Evolutionary conservation across 2,329 filamentous ascomycete genomes (phyloP), one percentile per base, ranked within the genome.

Genomic region (Colletotrichum graminicola): DNA sequence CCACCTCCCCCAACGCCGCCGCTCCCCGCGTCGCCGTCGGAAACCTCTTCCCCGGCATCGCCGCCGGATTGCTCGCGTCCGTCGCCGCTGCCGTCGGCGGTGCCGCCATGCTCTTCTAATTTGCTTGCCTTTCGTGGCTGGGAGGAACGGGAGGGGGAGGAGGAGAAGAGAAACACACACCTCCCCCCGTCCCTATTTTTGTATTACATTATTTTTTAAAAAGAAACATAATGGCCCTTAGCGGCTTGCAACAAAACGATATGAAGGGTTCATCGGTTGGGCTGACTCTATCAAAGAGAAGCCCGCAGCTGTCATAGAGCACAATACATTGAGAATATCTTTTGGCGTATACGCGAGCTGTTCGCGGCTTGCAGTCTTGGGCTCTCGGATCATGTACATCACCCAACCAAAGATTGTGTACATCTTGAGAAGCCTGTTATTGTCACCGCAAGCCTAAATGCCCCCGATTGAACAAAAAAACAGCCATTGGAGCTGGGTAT

Each of bases 51-150:
- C 45, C 45, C 11, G 47, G 39, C 5, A 69, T 51, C 7, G 39
- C 52, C 0, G 71, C 29, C 3, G 52, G 63, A 2, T 0, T 73
- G 5, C 2, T 67, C 5, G 62, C 68, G 2, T 72, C 73, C 7
- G 18, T 73, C 23, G 54, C 63, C 11, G 72, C 72, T 1, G 67
- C 65, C 21, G 23, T 73, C n/a, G 73, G 64, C 2, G 73, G 73
- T 3, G 71, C 71, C 5, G 67, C 68, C 29, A 29, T 74, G 41
- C 54, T 74, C 45, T 62, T 73, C 45, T 74, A 59, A 55, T 16
- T 1, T 23, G 2, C 4, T 45, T n/a, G 36, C 12, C 43, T 21
- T 18, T 14, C 51, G 26, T 7, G 6, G 5, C 2, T 7, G 34
- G 18, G 6, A 16, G 34, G 8, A 3, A 6, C n/a, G n/a, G n/a